Evolutionary conservation across 306 rosid species (phyloP), one percentile per base, ranked within the genome.

Genomic region (Glycine tomentella): DNA sequence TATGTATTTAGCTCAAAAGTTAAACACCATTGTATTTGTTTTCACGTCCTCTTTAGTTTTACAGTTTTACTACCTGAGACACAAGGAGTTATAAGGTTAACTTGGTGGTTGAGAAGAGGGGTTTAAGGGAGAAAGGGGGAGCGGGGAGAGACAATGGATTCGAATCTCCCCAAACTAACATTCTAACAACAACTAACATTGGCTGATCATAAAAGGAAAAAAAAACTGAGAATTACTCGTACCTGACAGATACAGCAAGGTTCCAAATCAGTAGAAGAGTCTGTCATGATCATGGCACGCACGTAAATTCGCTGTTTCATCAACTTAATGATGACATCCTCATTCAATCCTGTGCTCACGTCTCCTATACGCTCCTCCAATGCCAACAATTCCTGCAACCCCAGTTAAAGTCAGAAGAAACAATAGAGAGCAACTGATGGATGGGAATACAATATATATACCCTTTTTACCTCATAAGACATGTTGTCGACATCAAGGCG

Each of bases 401-500:
- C 87, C 74, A 75, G 83, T 44, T 52, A 6, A 79, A 52, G 34
- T 82, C 75, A 65, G 69, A 77, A 80, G 66, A 82, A 85, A 64
- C 40, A 48, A 36, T 42, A 86, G 31, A 25, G 16, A 78, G 74
- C 58, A 74, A 71, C 44, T 69, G 61, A 38, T 72, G 75, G 36
- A 55, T 36, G 62, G 58, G 31, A 79, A 80, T 77, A 75, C 52
- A 46, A 63, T 71, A 76, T 76, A 81, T 73, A 20, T 20, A 20
- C 17, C 69, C 57, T 14, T 68, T 70, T 84, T 90, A 91, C 98
- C 98, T 93, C 98, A 2, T 93, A 91, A 56, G 97, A 91, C 97
- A 93, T 91, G 89, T 93, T 93, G 81, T 93, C 98, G 46, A 93
- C 98, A 82, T 93, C 98, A 48, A 93, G 97, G 86, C 97, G 97